Evolutionary conservation across 176 grass and related monocot genomes (phyloP), one percentile per base, ranked within the genome.

Genomic region (Zoysia japonica): DNA sequence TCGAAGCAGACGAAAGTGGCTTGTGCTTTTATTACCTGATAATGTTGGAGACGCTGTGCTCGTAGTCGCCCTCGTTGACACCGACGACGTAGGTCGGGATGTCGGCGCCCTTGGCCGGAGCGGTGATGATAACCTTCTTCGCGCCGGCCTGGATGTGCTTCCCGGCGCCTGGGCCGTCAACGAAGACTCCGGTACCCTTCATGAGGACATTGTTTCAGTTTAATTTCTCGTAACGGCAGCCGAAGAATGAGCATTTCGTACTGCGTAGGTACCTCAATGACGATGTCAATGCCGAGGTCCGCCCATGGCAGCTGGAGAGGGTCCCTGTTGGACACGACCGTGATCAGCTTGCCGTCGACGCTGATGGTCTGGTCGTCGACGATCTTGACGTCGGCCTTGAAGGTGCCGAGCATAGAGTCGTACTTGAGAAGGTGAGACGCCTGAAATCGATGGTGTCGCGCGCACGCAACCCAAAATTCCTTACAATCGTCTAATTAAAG

Each of bases 391-490:
- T 94, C 83, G 2, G 91, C 91, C 82, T 97, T 94, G 89, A 97
- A 97, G 44, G 83, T 97, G 47, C 95, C 91, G 0, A 97, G 95
- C 87, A 92, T 94, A 3, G 95, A 97, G 81, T 97, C 91, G 65
- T 97, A 97, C 74, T 97, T 97, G 61, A 97, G 92, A 54, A 97
- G 95, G 89, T 97, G 95, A 60, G 91, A 97, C 72, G 95, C 95
- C 95, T 97, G 70, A 19, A 78, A 82, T 45, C 0, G 1, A 13
- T 6, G 13, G 28, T 28, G 28, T 28, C 28, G 28, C 28, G 28
- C 28, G 28, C 15, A 74, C 10, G 35, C 1, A 42, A 16, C 49
- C 3, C 37, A 42, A 61, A 69, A 69, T 44, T 44, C 37, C 2
- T 40, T 2, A 16, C 66, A 17, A 57, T 2, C 16, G 16, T 28